Evolutionary conservation across 371 early-diverging fungal species (phyloP).

Genomic region (Encephalitozoon hellem): DNA sequence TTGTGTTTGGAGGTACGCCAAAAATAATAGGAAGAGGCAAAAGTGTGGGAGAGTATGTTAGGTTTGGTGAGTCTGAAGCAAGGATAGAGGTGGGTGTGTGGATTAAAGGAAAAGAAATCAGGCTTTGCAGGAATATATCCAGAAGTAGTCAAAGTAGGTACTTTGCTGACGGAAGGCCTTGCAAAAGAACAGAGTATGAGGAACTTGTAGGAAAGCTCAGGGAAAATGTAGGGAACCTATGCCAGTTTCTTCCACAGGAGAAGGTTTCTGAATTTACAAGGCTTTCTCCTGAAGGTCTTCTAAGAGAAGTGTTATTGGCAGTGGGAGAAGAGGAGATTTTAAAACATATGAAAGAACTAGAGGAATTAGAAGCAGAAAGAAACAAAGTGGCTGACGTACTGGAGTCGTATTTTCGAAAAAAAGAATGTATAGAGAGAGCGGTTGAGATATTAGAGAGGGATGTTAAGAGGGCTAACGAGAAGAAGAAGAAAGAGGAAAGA

Average conservation of each 20-base stretch:
- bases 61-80: conserved; percentile 45
- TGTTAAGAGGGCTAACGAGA: conserved; percentile 38
- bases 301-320: conserved; percentile 34
- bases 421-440: conserved; percentile 12
- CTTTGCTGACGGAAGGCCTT: conserved; percentile 43
- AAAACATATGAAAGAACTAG: conserved; percentile 20
- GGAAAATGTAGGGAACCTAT: conserved; percentile 56
- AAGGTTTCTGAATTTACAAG: conserved; percentile 59
- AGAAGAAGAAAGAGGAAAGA: conserved; percentile 37
- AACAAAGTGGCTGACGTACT: conserved; percentile 9
- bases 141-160: conserved; percentile 37
- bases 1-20: conserved; percentile 80
- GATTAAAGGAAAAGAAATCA: neutral
- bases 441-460: conserved; percentile 40
- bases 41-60: conserved; percentile 54
- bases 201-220: conserved; percentile 31
- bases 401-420: conserved; percentile 1
- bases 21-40: conserved; percentile 63
- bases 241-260: conserved; percentile 61
- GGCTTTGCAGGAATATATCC: conserved; percentile 24
- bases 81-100: conserved; percentile 32
- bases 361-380: conserved; percentile 18
- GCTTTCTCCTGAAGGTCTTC: conserved; percentile 53
- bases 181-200: conserved; percentile 29
- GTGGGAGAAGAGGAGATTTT: conserved; percentile 28